These are phyloP conservation scores for Calocera viscosa DNA, from an alignment of 768 basidiomycete genomes.

Conservation along the genomic window DNA sequence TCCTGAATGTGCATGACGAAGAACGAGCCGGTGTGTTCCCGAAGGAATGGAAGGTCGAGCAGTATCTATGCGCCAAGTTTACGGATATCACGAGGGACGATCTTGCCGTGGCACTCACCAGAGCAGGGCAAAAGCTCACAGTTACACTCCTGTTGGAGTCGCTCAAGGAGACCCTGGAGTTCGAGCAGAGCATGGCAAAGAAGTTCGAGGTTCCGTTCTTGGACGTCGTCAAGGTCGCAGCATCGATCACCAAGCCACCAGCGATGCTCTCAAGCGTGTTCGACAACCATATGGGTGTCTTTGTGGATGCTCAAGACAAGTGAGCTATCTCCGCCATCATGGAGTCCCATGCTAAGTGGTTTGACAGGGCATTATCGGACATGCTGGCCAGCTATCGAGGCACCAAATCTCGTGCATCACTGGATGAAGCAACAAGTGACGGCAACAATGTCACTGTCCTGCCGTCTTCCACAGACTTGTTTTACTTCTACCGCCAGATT, in stretches of 20 bases:
- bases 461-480: slow-evolving; percentile 88
- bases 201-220: slow-evolving; percentile 59
- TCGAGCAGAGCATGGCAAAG: slow-evolving; percentile 67
- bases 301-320: slow-evolving; percentile 95
- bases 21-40: slow-evolving; percentile 81
- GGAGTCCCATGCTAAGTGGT: not conserved
- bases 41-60: slow-evolving; percentile 69
- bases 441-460: slow-evolving; percentile 50
- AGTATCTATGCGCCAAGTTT: slow-evolving; percentile 72
- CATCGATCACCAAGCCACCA: slow-evolving; percentile 10
- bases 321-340: slow-evolving; percentile 26
- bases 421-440: slow-evolving; percentile 39
- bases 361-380: slow-evolving; percentile 63
- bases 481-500: slow-evolving; percentile 93
- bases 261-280: slow-evolving; percentile 79
- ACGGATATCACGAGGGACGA: slow-evolving; percentile 89
- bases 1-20: slow-evolving; percentile 73
- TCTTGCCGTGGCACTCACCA: slow-evolving; percentile 64
- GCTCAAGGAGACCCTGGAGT: slow-evolving; percentile 75
- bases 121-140: slow-evolving; percentile 56
- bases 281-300: slow-evolving; percentile 83
- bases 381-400: slow-evolving; percentile 78
- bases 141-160: slow-evolving; percentile 75
- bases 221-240: not conserved
- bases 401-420: slow-evolving; percentile 47